Evolutionary conservation across 192 early-diverging fungal species (phyloP).

Genomic region (Entophlyctis helioformis): DNA sequence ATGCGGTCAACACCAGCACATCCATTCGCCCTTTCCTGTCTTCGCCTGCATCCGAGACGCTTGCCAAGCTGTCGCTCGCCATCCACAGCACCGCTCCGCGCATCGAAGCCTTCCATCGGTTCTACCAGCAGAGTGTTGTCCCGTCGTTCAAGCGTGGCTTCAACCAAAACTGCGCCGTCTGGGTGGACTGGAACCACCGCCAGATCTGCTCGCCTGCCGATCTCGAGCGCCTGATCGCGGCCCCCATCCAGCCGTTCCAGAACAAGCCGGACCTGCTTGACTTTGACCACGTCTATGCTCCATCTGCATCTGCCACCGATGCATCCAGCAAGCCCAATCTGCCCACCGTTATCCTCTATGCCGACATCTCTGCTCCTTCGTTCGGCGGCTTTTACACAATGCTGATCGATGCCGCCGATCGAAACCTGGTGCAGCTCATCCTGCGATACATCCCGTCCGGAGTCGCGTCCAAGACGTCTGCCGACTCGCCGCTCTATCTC

Average conservation of each 20-base stretch:
- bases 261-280: conserved; percentile 14
- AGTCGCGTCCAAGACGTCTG: too few species aligned
- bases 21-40: not conserved
- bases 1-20: not conserved
- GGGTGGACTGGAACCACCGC: conserved; percentile 55
- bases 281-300: conserved; percentile 49
- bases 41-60: conserved; percentile 28
- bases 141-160: conserved; percentile 34
- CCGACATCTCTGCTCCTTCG: conserved; percentile 42
- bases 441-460: conserved; percentile 54
- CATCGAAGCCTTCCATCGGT: conserved; percentile 74
- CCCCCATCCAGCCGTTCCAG: conserved; percentile 6
- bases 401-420: conserved; percentile 33
- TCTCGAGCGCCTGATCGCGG: conserved; percentile 22
- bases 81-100: conserved; percentile 60
- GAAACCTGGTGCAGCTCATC: conserved; percentile 43
- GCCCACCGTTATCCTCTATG: conserved; percentile 58
- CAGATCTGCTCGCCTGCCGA: conserved; percentile 52
- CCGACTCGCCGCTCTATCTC: conserved; percentile 34
- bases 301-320: not conserved
- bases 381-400: conserved; percentile 50
- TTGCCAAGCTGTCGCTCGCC: conserved; percentile 59
- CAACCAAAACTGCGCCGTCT: conserved; percentile 39
- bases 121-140: conserved; percentile 61
- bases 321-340: conserved; percentile 3